Conservation (phyloP, 257 asterid species). For the Parsonsia alboflavescens region DNA sequence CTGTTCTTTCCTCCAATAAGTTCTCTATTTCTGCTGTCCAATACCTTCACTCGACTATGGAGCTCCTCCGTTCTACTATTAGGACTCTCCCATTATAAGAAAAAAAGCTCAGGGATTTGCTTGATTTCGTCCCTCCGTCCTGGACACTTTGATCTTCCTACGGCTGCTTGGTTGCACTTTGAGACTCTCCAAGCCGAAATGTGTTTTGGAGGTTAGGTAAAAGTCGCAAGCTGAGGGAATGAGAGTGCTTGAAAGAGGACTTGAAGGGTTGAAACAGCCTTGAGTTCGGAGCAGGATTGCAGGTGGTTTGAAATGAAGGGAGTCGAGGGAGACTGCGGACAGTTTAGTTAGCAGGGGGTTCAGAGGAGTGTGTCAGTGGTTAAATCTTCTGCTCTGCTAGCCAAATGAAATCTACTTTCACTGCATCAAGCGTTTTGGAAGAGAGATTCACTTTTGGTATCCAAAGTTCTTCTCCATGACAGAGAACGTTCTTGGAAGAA, state of each 20-base stretch:
- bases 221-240: slow-evolving; percentile 73
- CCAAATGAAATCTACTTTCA: slow-evolving; percentile 92
- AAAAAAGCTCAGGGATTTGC: slow-evolving; percentile 52
- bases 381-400: slow-evolving; percentile 88
- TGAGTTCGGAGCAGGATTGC: slow-evolving; percentile 92
- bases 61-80: slow-evolving; percentile 58
- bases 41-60: slow-evolving; percentile 56
- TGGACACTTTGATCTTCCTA: slow-evolving; percentile 73
- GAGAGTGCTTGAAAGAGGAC: slow-evolving; percentile 86
- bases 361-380: slow-evolving; percentile 88
- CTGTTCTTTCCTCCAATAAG: slow-evolving; percentile 67
- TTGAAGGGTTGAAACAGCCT: slow-evolving; percentile 91
- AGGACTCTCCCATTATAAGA: slow-evolving; percentile 53
- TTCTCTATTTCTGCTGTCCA: slow-evolving; percentile 77
- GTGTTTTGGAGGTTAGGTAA: slow-evolving; percentile 83
- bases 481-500: slow-evolving; percentile 86
- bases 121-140: slow-evolving; percentile 45
- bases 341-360: slow-evolving; percentile 82
- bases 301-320: slow-evolving; percentile 83
- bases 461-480: slow-evolving; percentile 79
- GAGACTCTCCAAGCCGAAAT: slow-evolving; percentile 75
- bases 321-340: slow-evolving; percentile 78
- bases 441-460: slow-evolving; percentile 86
- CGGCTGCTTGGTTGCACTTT: slow-evolving; percentile 85
- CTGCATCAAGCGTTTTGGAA: slow-evolving; percentile 91